These are phyloP conservation scores for Periconia sp. DNA, from an alignment of 2,329 filamentous ascomycete species.

Conservation along the genomic window DNA sequence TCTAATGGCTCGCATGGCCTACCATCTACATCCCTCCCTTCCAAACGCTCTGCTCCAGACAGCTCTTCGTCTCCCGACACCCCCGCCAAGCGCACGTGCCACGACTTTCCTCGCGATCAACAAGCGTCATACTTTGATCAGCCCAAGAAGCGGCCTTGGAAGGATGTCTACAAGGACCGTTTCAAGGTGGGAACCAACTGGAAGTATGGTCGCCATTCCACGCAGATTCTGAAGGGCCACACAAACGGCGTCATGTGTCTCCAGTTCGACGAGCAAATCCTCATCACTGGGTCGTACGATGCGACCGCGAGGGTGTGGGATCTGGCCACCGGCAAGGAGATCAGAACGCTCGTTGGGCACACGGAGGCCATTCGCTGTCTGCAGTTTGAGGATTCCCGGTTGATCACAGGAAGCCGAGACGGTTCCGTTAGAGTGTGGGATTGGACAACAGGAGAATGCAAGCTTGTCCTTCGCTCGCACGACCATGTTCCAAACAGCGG, in stretches of 20 bases:
- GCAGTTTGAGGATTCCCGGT: conserved; percentile 88
- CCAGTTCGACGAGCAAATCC: conserved; percentile 82
- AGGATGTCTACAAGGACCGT: conserved; percentile 92
- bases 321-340: conserved; percentile 80
- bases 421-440: conserved; percentile 93
- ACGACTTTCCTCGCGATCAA: conserved; percentile 27
- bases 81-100: conserved; percentile 40
- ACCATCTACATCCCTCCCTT: conserved; percentile 11
- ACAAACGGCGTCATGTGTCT: conserved; percentile 82
- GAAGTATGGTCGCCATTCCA: conserved; percentile 89
- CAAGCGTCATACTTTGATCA: conserved; percentile 54
- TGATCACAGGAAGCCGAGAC: conserved; percentile 89
- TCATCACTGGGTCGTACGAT: conserved; percentile 95
- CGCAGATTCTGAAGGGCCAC: conserved; percentile 82
- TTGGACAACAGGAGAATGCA: conserved; percentile 85
- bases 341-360: conserved; percentile 84
- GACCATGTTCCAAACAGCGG: conserved; percentile 59
- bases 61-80: conserved; percentile 23
- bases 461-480: conserved; percentile 80
- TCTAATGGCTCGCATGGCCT: not conserved
- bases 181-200: conserved; percentile 97
- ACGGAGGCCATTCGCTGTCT: conserved; percentile 81
- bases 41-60: conserved; percentile 35
- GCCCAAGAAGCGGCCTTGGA: conserved; percentile 71
- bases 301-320: conserved; percentile 96